Conservation (phyloP, 352 stramenopile species). For the Blastocystis hominis region DNA sequence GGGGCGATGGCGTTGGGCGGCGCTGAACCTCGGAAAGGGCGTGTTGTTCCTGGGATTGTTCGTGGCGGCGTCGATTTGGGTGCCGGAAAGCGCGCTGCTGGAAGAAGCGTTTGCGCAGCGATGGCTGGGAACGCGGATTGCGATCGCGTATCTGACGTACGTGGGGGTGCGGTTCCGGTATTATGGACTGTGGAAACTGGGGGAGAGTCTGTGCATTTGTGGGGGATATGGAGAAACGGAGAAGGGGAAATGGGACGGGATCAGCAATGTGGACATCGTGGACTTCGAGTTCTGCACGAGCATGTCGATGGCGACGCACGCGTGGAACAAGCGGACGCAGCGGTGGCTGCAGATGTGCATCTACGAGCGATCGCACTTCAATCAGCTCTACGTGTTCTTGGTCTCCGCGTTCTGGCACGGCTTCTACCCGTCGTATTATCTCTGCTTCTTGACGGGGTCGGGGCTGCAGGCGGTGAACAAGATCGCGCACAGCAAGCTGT, state of each 20-base stretch:
- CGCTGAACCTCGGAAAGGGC: conserved; percentile 59
- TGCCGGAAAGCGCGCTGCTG: conserved; percentile 64
- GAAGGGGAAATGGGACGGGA: conserved; percentile 80
- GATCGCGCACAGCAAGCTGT: conserved; percentile 8
- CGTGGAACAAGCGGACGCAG: conserved; percentile 91
- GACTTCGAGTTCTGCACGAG: conserved; percentile 83
- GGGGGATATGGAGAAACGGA: conserved; percentile 71
- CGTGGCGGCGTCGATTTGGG: conserved; percentile 59
- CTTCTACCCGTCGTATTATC: conserved; percentile 95
- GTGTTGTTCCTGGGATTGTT: conserved; percentile 70
- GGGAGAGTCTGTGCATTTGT: conserved; percentile 47
- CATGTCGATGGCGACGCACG: conserved; percentile 74
- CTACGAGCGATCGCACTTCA: conserved; percentile 85
- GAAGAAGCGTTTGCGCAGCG: conserved; percentile 96
- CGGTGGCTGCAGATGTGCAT: conserved; percentile 89
- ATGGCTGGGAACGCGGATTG: conserved; percentile 67
- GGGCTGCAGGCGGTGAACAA: not conserved
- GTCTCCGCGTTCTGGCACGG: conserved; percentile 91
- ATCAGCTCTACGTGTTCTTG: conserved; percentile 80
- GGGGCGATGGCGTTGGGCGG: not conserved
- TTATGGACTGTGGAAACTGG: conserved; percentile 41
- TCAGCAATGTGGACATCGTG: conserved; percentile 89
- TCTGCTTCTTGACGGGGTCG: conserved; percentile 73
- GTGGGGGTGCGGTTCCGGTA: conserved; percentile 1
- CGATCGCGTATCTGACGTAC: not conserved